Percentiles rank a stretch among this genome's conserved stretches.
These are phyloP conservation scores for Colletotrichum sojae DNA, from an alignment of 2,329 filamentous ascomycete species.

Conservation along the genomic window DNA sequence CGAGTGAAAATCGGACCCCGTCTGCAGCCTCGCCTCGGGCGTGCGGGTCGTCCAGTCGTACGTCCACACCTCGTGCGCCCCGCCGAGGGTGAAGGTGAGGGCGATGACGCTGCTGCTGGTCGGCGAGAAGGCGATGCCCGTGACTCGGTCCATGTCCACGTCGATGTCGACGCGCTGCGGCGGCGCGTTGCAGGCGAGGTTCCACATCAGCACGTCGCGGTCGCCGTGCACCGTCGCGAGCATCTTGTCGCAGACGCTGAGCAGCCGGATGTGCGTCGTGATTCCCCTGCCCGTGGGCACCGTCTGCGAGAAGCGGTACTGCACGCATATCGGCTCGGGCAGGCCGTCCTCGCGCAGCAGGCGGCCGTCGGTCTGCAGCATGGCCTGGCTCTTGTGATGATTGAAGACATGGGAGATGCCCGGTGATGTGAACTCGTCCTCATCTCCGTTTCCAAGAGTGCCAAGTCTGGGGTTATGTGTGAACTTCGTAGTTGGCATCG, in stretches of 20 bases:
- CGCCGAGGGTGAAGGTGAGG: neutral
- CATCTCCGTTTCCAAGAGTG: neutral
- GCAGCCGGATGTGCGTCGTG: slow-evolving; percentile 19
- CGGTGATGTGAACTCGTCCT: neutral
- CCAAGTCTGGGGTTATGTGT: neutral
- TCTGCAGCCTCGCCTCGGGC: slow-evolving; percentile 1
- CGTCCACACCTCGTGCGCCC: slow-evolving; percentile 13
- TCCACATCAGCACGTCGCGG: slow-evolving; percentile 25
- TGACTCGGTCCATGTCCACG: slow-evolving; percentile 26
- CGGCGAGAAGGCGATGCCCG: slow-evolving; percentile 29
- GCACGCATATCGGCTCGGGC: slow-evolving; percentile 17
- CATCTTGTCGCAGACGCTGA: slow-evolving; percentile 3
- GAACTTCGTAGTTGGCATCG: too few relatives aligned
- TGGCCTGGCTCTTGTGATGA: neutral
- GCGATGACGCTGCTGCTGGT: slow-evolving; percentile 5
- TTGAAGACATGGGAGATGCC: neutral
- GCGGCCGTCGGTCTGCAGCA: neutral
- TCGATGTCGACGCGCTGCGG: slow-evolving; percentile 16
- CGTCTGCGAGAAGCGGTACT: slow-evolving; percentile 29
- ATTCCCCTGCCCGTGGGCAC: slow-evolving; percentile 20
- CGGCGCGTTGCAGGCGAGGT: slow-evolving; percentile 7
- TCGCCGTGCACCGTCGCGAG: slow-evolving; percentile 31
- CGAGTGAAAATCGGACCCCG: slow-evolving; percentile 19
- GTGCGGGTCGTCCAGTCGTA: slow-evolving; percentile 14
- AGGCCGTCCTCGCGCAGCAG: neutral